These are phyloP conservation scores for Pilaira anomala DNA, from an alignment of 192 early-diverging fungal genomes.

Conservation along the genomic window DNA sequence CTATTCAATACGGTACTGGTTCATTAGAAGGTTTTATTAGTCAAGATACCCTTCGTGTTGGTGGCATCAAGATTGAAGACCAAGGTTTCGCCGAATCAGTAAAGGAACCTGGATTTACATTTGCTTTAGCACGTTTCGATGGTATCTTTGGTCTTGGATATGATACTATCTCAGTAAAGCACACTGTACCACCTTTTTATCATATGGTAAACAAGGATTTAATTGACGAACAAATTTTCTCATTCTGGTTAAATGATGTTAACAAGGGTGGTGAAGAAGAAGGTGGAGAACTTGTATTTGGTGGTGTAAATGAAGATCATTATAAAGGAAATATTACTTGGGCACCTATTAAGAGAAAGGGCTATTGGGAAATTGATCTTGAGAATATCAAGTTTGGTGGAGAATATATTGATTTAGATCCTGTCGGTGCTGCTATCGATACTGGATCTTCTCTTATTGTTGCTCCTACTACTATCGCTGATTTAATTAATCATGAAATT, in stretches of 20 bases:
- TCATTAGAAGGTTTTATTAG: conserved; percentile 93
- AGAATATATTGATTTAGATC: conserved; percentile 62
- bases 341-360: conserved; percentile 86
- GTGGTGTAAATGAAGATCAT: conserved; percentile 76
- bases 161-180: conserved; percentile 85
- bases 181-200: conserved; percentile 94
- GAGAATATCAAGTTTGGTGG: conserved; percentile 76
- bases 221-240: conserved; percentile 83
- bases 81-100: conserved; percentile 93
- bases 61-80: conserved; percentile 61
- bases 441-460: conserved; percentile 89
- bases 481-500: conserved; percentile 84
- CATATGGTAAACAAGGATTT: conserved; percentile 78
- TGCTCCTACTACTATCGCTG: conserved; percentile 75
- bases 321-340: conserved; percentile 72
- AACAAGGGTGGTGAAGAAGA: conserved; percentile 51
- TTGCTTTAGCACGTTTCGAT: conserved; percentile 91
- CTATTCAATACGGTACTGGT: conserved; percentile 93
- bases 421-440: conserved; percentile 83
- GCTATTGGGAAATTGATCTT: conserved; percentile 97
- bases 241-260: conserved; percentile 80
- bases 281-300: conserved; percentile 90
- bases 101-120: conserved; percentile 95
- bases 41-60: conserved; percentile 73
- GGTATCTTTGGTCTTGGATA: conserved; percentile 95